These are phyloP conservation scores for Coemansia brasiliensis DNA, from an alignment of 192 early-diverging fungal genomes.

Conservation along the genomic window DNA sequence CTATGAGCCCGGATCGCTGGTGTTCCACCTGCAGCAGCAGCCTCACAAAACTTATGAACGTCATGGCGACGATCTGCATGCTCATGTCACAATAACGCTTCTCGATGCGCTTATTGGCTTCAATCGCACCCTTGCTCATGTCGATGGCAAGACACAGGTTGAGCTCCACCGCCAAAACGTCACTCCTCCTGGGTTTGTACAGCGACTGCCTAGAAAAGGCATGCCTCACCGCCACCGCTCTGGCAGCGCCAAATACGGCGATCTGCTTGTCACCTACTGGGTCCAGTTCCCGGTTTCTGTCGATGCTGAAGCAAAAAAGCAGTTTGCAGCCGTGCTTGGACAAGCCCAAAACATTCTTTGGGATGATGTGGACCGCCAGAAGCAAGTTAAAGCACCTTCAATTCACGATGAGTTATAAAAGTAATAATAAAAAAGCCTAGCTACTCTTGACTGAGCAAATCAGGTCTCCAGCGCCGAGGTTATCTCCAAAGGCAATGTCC, in stretches of 20 bases:
- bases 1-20: slow-evolving; percentile 78
- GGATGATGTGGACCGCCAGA: slow-evolving; percentile 18
- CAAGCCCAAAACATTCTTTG: slow-evolving; percentile 9
- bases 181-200: slow-evolving; percentile 71
- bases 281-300: slow-evolving; percentile 71
- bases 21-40: slow-evolving; percentile 71
- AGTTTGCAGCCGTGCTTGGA: slow-evolving; percentile 18
- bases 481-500: slow-evolving; percentile 72
- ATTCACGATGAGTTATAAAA: slow-evolving; percentile 43
- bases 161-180: slow-evolving; percentile 59
- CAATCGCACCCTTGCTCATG: slow-evolving; percentile 67
- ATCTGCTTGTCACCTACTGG: slow-evolving; percentile 86
- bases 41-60: slow-evolving; percentile 76
- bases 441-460: slow-evolving; percentile 54
- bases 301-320: slow-evolving; percentile 7
- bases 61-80: slow-evolving; percentile 73
- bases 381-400: background rate
- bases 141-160: slow-evolving; percentile 72
- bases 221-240: slow-evolving; percentile 69
- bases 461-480: slow-evolving; percentile 79
- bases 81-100: slow-evolving; percentile 75
- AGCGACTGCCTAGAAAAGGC: slow-evolving; percentile 78
- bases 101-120: slow-evolving; percentile 82
- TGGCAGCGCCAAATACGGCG: slow-evolving; percentile 35
- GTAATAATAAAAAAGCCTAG: slow-evolving; percentile 9